Evolutionary conservation across 192 early-diverging fungal species (phyloP), one percentile per base, ranked within the genome.

Genomic region (Coemansia sp.): DNA sequence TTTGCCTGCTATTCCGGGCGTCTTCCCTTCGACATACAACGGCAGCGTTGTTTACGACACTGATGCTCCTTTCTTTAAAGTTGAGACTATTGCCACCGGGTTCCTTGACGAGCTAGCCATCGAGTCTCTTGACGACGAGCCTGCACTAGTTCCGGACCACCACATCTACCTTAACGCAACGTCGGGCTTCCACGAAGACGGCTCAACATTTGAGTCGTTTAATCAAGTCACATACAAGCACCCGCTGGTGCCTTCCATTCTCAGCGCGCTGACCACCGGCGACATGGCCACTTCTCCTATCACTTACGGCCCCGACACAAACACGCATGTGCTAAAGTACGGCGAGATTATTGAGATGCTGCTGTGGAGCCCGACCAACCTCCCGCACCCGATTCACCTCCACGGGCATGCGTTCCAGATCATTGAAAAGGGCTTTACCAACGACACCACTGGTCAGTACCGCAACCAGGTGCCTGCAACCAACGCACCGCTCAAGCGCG

Each of bases 381-480:
- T 86, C 34, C 72, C 75, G 46, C 93, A 95, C 37, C 63, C 83
- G 67, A 78, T 92, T 82, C 93, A 95, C 70, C 72, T 93, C 11
- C 93, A 95, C 68, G 93, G 93, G 5, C 90, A 95, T 68, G 64
- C 64, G 6, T 95, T 95, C 85, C 89, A 92, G 72, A 77, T 95
- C 52, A 81, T 88, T 18, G 84, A 82, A 47, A 80, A 6, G 91
- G 83, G 86, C 55, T 59, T 48, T 62, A 17, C n/a, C 5, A 23
- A 17, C 8, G 18, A 50, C 18, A 50, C 18, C 48, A 17, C 48
- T 23, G n/a, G 20, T 2, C 40, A 42, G 20, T n/a, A 15, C 40
- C 20, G n/a, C 9, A 17, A 7, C 64, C 66, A 15, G 46, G 52
- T 3, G 25, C 31, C 3, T 15, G 24, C 7, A 42, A 37, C 23